Evolutionary conservation across 306 rosid genomes (phyloP), one percentile per base, ranked within the genome.

Genomic region (Citrullus amarus): DNA sequence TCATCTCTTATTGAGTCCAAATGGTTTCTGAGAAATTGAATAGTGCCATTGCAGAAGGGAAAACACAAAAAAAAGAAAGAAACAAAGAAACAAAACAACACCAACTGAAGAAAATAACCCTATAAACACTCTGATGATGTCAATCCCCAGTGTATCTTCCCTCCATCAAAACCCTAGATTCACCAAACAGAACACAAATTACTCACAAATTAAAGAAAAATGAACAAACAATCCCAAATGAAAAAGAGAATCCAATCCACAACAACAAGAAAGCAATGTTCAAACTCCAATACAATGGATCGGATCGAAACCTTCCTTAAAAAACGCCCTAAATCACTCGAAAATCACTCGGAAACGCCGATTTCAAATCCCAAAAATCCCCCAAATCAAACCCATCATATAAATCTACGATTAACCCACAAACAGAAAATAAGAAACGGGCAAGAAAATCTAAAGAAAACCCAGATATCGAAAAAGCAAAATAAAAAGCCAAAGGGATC

Each of bases 71-170:
- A 44, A 80, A 80, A 84, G 2, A 53, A 53, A 81, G 57, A 81
- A 76, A 86, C 5, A 25, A 28, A 28, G 86, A 81, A 55, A 84
- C 79, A 67, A 80, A 80, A 84, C 59, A 90, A 85, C 84, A 86
- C 88, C 82, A 82, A 88, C 83, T 84, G 89, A 88, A 91, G 85
- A 86, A 84, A 93, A 84, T 72, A 89, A 86, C 86, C 88, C 85
- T 83, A 85, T 79, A 82, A 86, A 85, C 86, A 90, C 87, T 90
- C 86, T 80, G 87, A 84, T 77, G 87, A 81, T 78, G 86, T 91
- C 96, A 91, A 89, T 93, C 98, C 79, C 97, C 96, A 87, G 93
- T 93, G 79, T 93, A 93, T 92, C 97, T 91, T 85, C 98, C 98
- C 88, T 93, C 96, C 96, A 90, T 93, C 97, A 93, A 91, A 89